phyloP scores from a whole-genome alignment of 768 basidiomycete species.

The Leucocoprinus birnbaumii region DNA sequence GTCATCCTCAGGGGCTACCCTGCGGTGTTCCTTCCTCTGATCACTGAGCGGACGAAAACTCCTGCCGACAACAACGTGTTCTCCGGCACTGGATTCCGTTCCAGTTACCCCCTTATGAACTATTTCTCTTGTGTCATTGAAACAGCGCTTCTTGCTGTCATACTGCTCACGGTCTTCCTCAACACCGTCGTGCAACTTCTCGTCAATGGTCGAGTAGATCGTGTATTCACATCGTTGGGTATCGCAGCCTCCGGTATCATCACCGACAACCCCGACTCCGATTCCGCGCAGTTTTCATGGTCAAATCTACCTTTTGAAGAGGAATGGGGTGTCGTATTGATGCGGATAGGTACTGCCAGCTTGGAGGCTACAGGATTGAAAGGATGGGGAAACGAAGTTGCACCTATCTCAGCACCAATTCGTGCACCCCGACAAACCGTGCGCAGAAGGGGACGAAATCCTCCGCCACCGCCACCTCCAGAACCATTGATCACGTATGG shows the following conservation, averaged over 20 bases:
- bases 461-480: conserved; percentile 3
- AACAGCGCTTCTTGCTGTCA: conserved; percentile 53
- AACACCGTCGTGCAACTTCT: conserved; percentile 67
- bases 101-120: conserved; percentile 66
- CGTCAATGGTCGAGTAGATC: conserved; percentile 53
- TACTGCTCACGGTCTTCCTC: conserved; percentile 55
- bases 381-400: conserved; percentile 75
- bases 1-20: conserved; percentile 9
- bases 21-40: conserved; percentile 34
- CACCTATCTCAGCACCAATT: conserved; percentile 35
- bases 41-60: conserved; percentile 10
- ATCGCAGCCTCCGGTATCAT: conserved; percentile 17
- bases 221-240: conserved; percentile 56
- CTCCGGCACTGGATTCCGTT: conserved; percentile 14
- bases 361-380: conserved; percentile 71
- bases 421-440: conserved; percentile 1
- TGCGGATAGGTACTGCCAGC: conserved; percentile 72
- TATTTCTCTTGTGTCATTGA: conserved; percentile 76
- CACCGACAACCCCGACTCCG: conserved; percentile 9
- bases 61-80: conserved; percentile 14
- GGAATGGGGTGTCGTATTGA: conserved; percentile 68
- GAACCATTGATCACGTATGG: conserved; percentile 22
- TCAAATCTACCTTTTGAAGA: conserved; percentile 55
- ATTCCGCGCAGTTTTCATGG: conserved; percentile 20
- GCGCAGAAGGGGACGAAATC: conserved; percentile 9